These are phyloP conservation scores for Galeopsis tetrahit DNA, from an alignment of 257 asterid species.

Conservation along the genomic window DNA sequence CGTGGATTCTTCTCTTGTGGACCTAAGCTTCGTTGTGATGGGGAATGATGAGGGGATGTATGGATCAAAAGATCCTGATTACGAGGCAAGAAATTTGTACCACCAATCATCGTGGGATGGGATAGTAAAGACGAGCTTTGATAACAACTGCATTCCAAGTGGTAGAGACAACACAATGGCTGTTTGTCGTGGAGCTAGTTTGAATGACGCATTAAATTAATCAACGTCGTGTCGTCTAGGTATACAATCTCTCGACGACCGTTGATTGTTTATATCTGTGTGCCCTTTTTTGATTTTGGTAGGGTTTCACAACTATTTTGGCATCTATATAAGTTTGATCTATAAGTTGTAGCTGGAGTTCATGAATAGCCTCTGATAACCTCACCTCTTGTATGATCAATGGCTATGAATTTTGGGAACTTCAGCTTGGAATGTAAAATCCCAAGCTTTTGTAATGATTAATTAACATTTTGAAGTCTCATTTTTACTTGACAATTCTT, in stretches of 20 bases:
- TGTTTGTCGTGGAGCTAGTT: not conserved
- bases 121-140: conserved; percentile 11
- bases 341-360: conserved; percentile 39
- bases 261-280: no score
- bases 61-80: not conserved
- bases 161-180: no score
- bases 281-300: not conserved
- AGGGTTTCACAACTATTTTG: not conserved
- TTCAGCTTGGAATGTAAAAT: conserved; percentile 31
- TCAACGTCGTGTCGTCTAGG: no score
- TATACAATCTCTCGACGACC: no score
- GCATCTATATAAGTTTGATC: no score
- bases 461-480: not conserved
- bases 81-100: not conserved
- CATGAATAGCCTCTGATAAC: conserved; percentile 50
- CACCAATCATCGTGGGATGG: not conserved
- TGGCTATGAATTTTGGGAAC: conserved; percentile 77
- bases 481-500: no score
- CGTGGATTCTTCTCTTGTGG: conserved; percentile 48
- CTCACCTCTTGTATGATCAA: not conserved
- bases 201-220: not conserved
- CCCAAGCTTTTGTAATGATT: not conserved
- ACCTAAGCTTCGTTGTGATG: conserved; percentile 23
- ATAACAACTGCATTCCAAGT: conserved; percentile 46
- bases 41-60: not conserved